Evolutionary conservation across 2,329 filamentous ascomycete species (phyloP), one percentile per base, ranked within the genome.

Genomic region (Pestalotiopsis sp.): DNA sequence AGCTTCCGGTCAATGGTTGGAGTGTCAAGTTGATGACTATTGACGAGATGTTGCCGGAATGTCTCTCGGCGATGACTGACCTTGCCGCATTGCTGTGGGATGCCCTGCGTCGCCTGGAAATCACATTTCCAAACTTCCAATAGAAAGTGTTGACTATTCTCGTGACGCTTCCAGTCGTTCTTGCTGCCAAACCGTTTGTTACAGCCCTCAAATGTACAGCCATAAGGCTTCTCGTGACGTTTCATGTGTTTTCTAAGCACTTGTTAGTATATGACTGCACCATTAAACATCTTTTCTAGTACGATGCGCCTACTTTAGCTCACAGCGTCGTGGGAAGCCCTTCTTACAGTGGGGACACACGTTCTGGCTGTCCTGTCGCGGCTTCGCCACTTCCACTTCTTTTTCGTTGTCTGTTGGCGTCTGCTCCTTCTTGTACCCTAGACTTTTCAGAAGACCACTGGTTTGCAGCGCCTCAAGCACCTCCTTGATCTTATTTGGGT

Each of bases 151-250:
- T 95, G 92, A 17, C 88, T 90, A 72, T 90, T 92, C 76, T 98
- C 95, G 75, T 98, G 95, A 1, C 95, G 89, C 77, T 97, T 97
- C 95, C 90, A 98, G 79, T 98, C 95, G 69, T 94, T 95, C 77
- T 97, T 97, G 79, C 92, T 95, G n/a, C 95, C 95, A 73, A 97
- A 97, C 0, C 78, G 84, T 75, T 93, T 94, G 63, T 81, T 79
- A 75, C 95, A 97, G 38, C 82, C 80, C 9, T 84, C 80, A 71
- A 90, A 92, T 0, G 94, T 97, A 79, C 95, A 98, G 13, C 90
- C 90, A 71, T 95, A 97, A 0, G 94, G 95, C 72, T 90, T 90
- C 7, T 88, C 86, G 78, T 98, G 95, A 1, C 94, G 89, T 77
- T 94, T 95, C 78, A 89, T 84, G 77, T 97, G 95, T 78, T 98